Conservation (phyloP, 805 yeast genomes). For the Saccharomyces mikatae region DNA sequence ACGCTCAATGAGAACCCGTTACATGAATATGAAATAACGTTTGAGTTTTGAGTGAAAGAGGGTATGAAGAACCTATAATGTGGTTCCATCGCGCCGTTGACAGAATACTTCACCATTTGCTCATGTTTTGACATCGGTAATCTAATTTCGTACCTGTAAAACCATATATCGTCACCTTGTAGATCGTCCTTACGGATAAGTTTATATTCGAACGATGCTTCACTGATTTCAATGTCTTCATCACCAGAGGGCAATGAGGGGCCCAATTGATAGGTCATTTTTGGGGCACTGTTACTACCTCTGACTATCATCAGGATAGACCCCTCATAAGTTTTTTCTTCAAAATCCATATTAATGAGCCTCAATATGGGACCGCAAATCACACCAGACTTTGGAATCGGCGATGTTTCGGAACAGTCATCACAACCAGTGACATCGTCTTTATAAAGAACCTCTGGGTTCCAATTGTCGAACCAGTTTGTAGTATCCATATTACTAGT, state of each 20-base stretch:
- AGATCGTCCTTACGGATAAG: conserved; percentile 34
- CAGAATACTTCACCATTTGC: conserved; percentile 53
- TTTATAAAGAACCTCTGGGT: conserved; percentile 15
- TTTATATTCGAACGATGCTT: conserved; percentile 8
- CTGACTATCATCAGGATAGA: conserved; percentile 54
- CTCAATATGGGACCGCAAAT: conserved; percentile 74
- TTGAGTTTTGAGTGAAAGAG: conserved; percentile 56
- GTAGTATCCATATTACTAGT: neutral
- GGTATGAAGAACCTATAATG: conserved; percentile 67
- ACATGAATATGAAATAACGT: conserved; percentile 76
- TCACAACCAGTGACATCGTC: conserved; percentile 16
- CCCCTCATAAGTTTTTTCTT: conserved; percentile 48
- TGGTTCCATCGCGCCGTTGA: conserved; percentile 40
- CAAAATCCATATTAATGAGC: conserved; percentile 54
- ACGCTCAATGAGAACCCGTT: conserved; percentile 80
- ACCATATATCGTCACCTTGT: conserved; percentile 35
- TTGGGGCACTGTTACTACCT: conserved; percentile 34
- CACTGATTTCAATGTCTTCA: neutral
- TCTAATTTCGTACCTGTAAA: conserved; percentile 58
- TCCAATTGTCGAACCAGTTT: conserved; percentile 24
- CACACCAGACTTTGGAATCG: conserved; percentile 20
- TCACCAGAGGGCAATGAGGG: conserved; percentile 21
- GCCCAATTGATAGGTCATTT: conserved; percentile 14
- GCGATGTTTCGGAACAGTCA: conserved; percentile 16
- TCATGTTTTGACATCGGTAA: conserved; percentile 43